Conservation (phyloP, 179 eudicot species). For the Beta macrorhiza region DNA sequence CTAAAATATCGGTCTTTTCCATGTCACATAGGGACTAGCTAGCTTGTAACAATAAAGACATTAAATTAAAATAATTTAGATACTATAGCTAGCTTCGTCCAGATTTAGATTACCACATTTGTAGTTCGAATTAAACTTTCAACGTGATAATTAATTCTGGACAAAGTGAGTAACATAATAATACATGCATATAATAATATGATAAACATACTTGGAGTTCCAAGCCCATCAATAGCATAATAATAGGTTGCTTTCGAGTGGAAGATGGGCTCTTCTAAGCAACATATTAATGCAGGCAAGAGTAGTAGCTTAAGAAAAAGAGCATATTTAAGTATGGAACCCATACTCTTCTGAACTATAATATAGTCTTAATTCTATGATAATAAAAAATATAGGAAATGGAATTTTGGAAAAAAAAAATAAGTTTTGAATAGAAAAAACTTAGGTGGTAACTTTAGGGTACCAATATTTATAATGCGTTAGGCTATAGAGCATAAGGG, state of each 20-base stretch:
- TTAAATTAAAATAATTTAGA: too few relatives aligned
- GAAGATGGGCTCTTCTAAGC: slow-evolving; percentile 16
- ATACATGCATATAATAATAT: background rate
- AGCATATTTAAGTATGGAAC: background rate
- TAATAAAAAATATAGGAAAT: background rate
- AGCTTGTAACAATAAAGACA: background rate
- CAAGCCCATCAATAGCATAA: slow-evolving; percentile 28
- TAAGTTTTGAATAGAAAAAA: background rate
- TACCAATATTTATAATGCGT: slow-evolving; percentile 15
- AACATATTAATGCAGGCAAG: background rate
- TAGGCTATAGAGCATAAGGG: background rate
- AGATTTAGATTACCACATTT: too few relatives aligned
- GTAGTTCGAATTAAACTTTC: too few relatives aligned
- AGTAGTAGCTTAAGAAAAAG: background rate
- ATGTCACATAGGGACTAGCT: too few relatives aligned
- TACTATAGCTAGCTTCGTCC: too few relatives aligned
- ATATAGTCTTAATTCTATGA: background rate
- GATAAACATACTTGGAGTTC: slow-evolving; percentile 31
- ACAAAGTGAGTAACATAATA: background rate
- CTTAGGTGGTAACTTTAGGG: background rate
- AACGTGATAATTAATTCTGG: too few relatives aligned
- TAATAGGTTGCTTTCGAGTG: slow-evolving; percentile 28
- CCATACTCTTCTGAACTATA: slow-evolving; percentile 4
- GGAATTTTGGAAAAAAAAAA: too few relatives aligned
- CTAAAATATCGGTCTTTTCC: too few relatives aligned